A percentile compares a stretch with the other conserved stretches of the same genome.
Evolutionary conservation across 495 filamentous ascomycete species (phyloP).

Genomic region (Lophiostoma macrostomum): DNA sequence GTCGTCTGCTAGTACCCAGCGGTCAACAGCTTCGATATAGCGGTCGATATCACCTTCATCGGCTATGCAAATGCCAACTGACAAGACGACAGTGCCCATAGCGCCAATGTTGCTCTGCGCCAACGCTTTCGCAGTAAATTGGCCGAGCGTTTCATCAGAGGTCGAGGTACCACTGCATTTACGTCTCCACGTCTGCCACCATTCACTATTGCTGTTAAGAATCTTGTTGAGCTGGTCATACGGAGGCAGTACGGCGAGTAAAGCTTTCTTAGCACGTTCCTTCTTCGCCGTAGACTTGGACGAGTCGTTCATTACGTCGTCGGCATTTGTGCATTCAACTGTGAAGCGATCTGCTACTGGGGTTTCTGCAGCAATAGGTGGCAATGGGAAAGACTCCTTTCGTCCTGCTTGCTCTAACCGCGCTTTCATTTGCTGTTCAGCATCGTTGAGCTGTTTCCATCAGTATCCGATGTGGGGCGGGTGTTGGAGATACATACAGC

Average conservation of each 20-base stretch:
- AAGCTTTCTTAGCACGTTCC: constrained; percentile 20
- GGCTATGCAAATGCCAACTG: constrained; percentile 29
- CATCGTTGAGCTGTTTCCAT: constrained; percentile 27
- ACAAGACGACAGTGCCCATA: constrained; percentile 34
- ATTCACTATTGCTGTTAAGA: constrained; percentile 26
- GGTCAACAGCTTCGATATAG: constrained; percentile 43
- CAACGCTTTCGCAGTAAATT: constrained; percentile 28
- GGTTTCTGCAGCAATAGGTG: neutral
- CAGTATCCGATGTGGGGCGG: neutral
- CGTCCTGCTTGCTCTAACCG: constrained; percentile 11
- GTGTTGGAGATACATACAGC: constrained; percentile 19
- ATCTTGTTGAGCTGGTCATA: constrained; percentile 26
- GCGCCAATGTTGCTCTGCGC: constrained; percentile 28
- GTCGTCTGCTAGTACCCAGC: constrained; percentile 48
- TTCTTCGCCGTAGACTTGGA: constrained; percentile 10
- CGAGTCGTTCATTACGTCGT: constrained; percentile 15
- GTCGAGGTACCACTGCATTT: constrained; percentile 32
- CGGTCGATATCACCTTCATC: constrained; percentile 32
- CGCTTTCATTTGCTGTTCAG: constrained; percentile 22
- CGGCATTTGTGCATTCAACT: constrained; percentile 13
- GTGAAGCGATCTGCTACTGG: constrained; percentile 14
- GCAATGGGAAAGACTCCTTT: constrained; percentile 1
- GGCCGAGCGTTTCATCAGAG: constrained; percentile 7
- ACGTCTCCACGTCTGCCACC: constrained; percentile 33
- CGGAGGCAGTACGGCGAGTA: constrained; percentile 27